These are phyloP conservation scores for Cytidiella melzeri DNA, from an alignment of 768 basidiomycete genomes.

Conservation along the genomic window DNA sequence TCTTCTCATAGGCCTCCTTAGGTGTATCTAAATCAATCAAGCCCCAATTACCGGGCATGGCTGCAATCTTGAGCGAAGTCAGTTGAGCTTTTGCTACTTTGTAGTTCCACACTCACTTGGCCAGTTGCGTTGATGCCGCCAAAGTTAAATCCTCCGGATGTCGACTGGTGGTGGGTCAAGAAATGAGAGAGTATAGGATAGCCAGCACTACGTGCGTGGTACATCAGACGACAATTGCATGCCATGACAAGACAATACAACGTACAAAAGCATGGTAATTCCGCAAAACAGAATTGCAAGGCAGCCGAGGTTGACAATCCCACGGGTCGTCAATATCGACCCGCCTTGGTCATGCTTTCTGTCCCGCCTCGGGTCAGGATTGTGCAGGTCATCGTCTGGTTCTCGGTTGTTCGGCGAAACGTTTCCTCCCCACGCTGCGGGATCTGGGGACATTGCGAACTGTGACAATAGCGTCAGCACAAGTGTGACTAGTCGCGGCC, in stretches of 20 bases:
- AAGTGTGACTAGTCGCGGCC: neutral
- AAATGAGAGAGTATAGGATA: slow-evolving; percentile 39
- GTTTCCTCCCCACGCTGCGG: slow-evolving; percentile 58
- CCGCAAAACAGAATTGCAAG: slow-evolving; percentile 45
- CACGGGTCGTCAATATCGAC: slow-evolving; percentile 50
- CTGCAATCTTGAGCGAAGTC: no score
- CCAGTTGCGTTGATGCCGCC: slow-evolving; percentile 42
- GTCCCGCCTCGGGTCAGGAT: slow-evolving; percentile 42
- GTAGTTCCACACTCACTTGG: slow-evolving; percentile 38
- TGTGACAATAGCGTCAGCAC: slow-evolving; percentile 19
- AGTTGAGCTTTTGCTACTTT: no score
- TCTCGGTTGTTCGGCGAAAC: slow-evolving; percentile 51
- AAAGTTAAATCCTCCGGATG: slow-evolving; percentile 37
- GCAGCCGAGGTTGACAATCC: slow-evolving; percentile 69
- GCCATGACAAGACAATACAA: slow-evolving; percentile 2
- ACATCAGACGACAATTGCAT: neutral
- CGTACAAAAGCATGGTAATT: slow-evolving; percentile 57
- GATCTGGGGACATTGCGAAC: slow-evolving; percentile 63
- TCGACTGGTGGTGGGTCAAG: slow-evolving; percentile 22
- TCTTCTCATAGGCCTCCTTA: slow-evolving; percentile 32
- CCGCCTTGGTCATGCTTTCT: slow-evolving; percentile 32
- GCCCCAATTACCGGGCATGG: slow-evolving; percentile 36
- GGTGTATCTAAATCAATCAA: slow-evolving; percentile 56
- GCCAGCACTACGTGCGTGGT: slow-evolving; percentile 29
- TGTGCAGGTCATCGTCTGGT: slow-evolving; percentile 67